Conservation (phyloP, 768 basidiomycete species). For the Russula virescens region DNA sequence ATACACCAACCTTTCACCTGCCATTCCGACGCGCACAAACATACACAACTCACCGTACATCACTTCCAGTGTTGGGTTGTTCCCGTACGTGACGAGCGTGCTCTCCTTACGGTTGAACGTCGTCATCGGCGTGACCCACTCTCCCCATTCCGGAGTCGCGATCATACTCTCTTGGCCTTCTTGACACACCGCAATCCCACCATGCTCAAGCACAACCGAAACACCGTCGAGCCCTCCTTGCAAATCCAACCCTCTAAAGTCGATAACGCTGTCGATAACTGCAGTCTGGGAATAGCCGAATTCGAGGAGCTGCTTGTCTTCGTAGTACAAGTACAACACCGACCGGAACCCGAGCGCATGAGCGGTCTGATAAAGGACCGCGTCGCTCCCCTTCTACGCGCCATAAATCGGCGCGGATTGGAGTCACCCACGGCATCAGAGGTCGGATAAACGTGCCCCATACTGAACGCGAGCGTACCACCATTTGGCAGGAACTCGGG, state of each 20-base stretch:
- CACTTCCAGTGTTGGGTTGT: neutral
- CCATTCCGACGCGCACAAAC: constrained; percentile 6
- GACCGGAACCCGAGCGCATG: neutral
- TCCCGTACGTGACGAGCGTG: too few relatives aligned
- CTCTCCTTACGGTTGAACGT: neutral
- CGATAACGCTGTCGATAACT: too few relatives aligned
- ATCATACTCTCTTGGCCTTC: too few relatives aligned
- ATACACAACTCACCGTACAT: constrained; percentile 8
- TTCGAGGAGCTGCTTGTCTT: too few relatives aligned
- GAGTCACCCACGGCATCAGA: too few relatives aligned
- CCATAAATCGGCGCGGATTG: too few relatives aligned
- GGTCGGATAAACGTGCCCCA: neutral
- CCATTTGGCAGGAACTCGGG: neutral
- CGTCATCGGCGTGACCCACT: neutral
- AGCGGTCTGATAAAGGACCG: neutral
- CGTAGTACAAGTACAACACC: neutral
- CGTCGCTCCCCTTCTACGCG: constrained; percentile 1
- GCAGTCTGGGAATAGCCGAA: too few relatives aligned
- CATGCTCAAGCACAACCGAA: too few relatives aligned
- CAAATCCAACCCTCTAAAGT: too few relatives aligned
- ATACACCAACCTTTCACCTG: constrained; percentile 4
- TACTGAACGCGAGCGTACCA: neutral
- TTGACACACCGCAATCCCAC: too few relatives aligned
- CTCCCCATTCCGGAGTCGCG: too few relatives aligned
- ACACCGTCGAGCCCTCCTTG: too few relatives aligned